Evolutionary conservation across 768 basidiomycete genomes (phyloP), one percentile per base, ranked within the genome.

Genomic region (Leccinum boreale): DNA sequence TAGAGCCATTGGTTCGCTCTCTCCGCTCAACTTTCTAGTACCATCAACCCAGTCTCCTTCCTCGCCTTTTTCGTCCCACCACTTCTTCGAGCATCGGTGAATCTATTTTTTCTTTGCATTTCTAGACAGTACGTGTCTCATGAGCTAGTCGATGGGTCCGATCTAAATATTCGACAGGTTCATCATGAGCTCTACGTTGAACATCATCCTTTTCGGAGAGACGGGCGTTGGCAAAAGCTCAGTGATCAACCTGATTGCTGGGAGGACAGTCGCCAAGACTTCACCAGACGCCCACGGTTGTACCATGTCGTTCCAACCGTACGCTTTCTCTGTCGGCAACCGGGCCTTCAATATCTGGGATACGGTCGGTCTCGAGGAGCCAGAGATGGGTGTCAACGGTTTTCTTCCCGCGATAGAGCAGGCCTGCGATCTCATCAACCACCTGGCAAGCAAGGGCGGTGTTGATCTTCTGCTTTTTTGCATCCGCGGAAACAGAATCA

Each of bases 141-240:
- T 36, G 23, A 55, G 21, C 23, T 10, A 28, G 26, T 50, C 19
- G 66, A 65, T 59, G 50, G 17, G 8, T 5, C 42, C 51, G 63
- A 67, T 66, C 66, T 67, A n/a, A 67, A 23, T 26, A 14, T 11
- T 29, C 17, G 33, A 58, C 51, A 67, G 65, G 55, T 21, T 48
- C 52, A 21, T 14, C 61, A 67, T 69, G 66, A 52, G 55, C 42
- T 35, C 61, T 29, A 60, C 63, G 36, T 50, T 70, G 50, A 80
- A 80, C 57, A 67, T 79, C 53, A 69, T 80, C 44, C 42, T 80
- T 2, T 80, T 80, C 55, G 79, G 79, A 7, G 78, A 79, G 62
- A 73, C 75, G 0, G 79, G 79, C 15, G 60, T 70, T 2, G 70
- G 70, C n/a, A 72, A 72, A 62, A 72, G 72, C 58, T 72, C 70